Conservation (phyloP, 306 rosid species). For the Cucumis hystrix region DNA sequence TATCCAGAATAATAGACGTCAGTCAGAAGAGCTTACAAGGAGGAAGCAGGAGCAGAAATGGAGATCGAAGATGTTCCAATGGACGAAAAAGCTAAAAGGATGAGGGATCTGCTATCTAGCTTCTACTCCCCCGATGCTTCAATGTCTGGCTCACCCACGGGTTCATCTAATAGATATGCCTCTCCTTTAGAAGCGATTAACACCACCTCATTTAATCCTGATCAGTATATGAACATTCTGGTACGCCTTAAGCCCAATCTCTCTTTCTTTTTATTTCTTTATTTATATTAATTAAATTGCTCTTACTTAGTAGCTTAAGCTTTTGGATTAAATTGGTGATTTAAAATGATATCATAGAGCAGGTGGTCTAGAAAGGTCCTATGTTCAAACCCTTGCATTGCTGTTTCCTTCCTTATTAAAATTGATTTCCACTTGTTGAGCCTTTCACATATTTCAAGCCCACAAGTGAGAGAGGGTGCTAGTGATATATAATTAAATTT, state of each 20-base stretch:
- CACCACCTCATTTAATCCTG: conserved; percentile 63
- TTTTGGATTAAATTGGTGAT: too few species aligned
- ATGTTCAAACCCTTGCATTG: too few species aligned
- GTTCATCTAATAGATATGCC: conserved; percentile 20
- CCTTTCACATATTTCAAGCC: too few species aligned
- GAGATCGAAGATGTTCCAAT: conserved; percentile 39
- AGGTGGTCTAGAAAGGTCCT: too few species aligned
- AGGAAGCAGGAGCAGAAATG: conserved; percentile 25
- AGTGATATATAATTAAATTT: too few species aligned
- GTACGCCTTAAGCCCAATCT: conserved; percentile 18
- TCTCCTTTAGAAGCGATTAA: conserved; percentile 75
- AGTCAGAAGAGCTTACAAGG: not conserved
- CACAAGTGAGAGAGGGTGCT: too few species aligned
- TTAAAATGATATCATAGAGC: too few species aligned
- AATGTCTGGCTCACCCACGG: conserved; percentile 23
- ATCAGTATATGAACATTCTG: conserved; percentile 73
- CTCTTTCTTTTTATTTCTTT: not conserved
- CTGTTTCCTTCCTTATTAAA: too few species aligned
- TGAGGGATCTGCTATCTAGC: conserved; percentile 88
- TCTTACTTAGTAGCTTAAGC: too few species aligned
- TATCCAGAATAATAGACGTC: not conserved
- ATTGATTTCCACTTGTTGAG: too few species aligned
- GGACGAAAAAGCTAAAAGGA: conserved; percentile 85
- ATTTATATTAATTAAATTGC: too few species aligned
- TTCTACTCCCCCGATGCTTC: conserved; percentile 86